Base-by-base conservation (phyloP, 1,284 basidiomycete genomes). In the Apiotrichum sp. region DNA sequence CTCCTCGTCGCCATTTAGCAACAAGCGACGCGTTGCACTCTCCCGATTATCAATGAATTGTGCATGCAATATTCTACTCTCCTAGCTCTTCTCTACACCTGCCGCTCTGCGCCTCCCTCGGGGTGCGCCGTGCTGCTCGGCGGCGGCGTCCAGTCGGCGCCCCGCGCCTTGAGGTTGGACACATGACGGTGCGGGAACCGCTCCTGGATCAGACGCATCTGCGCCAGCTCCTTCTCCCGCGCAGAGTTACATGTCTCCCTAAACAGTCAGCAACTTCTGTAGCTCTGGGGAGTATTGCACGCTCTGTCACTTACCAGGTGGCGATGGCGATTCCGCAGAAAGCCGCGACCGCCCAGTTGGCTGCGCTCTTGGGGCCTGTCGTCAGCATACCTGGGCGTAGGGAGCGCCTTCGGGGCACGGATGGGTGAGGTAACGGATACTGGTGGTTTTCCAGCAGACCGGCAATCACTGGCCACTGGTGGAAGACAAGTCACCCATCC, bases 171-270 rank as follows among this genome's bases (percentile, higher is more conserved):
- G 39, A 76, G 61, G n/a, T 67, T 70, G 16, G 69, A 71, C 51
- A 73, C 62, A 57, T 76, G 74, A 51, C 74, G 65, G 64, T 74
- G 71, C 6, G 74, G 68, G 61, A 69, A 77, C 32, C 61, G 56
- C 42, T 76, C 74, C 52, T 74, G 71, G 54, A 77, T 74, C 50
- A 58, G 49, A 9, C 68, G 63, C 73, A 75, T 73, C 47, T 70
- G 62, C 10, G 62, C 60, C 13, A 73, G 57, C 57, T 76, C 71
- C 55, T 70, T 69, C 22, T 22, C 22, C 9, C 47, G 47, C n/a
- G 34, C 35, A 7, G 8, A 4, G 38, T 49, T 34, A 29, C 47
- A 49, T 5, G 29, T 16, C 16, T 32, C 35, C 29, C 47, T 49
- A 36, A 6, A 13, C 14, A 7, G 35, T 47, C n/a, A 43, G 39